Percentiles rank a stretch among this genome's conserved stretches.
phyloP scores from a whole-genome alignment of 2,329 filamentous ascomycete species.

The Sporothrix humicola region DNA sequence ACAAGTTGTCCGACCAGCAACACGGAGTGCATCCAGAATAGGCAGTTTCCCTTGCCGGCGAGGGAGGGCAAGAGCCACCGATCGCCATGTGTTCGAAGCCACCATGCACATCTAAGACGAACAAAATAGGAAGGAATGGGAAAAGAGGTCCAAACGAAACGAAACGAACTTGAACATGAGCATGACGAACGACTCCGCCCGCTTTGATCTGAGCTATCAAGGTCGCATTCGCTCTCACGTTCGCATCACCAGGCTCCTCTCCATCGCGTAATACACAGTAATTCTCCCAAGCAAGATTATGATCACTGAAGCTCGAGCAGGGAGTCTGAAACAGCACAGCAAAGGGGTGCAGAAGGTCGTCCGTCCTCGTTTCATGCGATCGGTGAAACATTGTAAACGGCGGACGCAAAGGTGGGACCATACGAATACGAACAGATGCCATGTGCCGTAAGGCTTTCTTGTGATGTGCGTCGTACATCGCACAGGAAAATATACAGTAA shows the following conservation, averaged over 20 bases:
- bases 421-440: conserved; percentile 11
- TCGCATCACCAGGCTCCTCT: not conserved
- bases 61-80: conserved; percentile 18
- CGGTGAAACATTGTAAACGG: conserved; percentile 25
- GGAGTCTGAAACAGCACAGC: conserved; percentile 24
- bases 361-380: conserved; percentile 24
- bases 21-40: conserved; percentile 9
- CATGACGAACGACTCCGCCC: not conserved
- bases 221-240: conserved; percentile 2
- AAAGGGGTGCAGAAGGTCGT: not conserved
- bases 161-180: not conserved
- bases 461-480: not conserved
- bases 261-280: conserved; percentile 10
- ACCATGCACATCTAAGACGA: too few relatives aligned
- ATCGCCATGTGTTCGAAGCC: not conserved
- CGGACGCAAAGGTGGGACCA: not conserved
- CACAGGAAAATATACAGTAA: not conserved
- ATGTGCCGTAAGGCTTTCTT: not conserved
- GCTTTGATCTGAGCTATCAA: not conserved
- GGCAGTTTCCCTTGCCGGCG: not conserved
- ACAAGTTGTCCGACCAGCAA: not conserved
- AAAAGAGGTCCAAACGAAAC: not conserved
- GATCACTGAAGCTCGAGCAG: conserved; percentile 3
- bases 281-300: not conserved
- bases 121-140: not conserved